A percentile compares a stretch with the other conserved stretches of the same genome.
phyloP scores from a whole-genome alignment of 2,329 filamentous ascomycete species.

The Trichophyton equinum region DNA sequence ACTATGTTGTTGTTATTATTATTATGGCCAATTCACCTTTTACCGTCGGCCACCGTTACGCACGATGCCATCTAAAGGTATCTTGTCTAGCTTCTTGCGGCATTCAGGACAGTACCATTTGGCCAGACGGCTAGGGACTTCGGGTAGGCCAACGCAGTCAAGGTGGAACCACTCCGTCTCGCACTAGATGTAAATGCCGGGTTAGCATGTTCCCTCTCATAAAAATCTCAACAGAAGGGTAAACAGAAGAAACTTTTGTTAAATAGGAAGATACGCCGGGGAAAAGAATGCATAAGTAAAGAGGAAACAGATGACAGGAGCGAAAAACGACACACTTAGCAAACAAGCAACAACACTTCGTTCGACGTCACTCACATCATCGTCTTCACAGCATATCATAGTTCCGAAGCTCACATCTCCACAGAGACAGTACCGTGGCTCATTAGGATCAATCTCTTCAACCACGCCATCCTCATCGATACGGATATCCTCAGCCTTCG shows the following conservation, averaged over 20 bases:
- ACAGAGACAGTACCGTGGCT: conserved; percentile 53
- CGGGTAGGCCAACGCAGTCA: conserved; percentile 45
- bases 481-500: conserved; percentile 27
- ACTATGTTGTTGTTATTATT: neutral
- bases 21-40: neutral
- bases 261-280: neutral
- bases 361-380: conserved; percentile 34
- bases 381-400: conserved; percentile 55
- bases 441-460: conserved; percentile 46
- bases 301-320: conserved; percentile 1
- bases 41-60: conserved; percentile 25
- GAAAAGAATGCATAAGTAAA: neutral
- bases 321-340: conserved; percentile 16
- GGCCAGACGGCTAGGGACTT: conserved; percentile 46
- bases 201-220: neutral
- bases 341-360: conserved; percentile 5
- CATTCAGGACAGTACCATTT: conserved; percentile 58
- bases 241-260: neutral
- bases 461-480: conserved; percentile 38
- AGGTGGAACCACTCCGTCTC: conserved; percentile 57
- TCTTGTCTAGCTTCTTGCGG: conserved; percentile 37
- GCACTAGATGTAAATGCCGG: conserved; percentile 33
- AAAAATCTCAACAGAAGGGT: neutral
- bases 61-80: conserved; percentile 28
- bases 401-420: conserved; percentile 51